Percentiles rank a stretch among this genome's conserved stretches.
These are phyloP conservation scores for Nitzschia sp. DNA, from an alignment of 108 stramenopile species.

Conservation along the genomic window DNA sequence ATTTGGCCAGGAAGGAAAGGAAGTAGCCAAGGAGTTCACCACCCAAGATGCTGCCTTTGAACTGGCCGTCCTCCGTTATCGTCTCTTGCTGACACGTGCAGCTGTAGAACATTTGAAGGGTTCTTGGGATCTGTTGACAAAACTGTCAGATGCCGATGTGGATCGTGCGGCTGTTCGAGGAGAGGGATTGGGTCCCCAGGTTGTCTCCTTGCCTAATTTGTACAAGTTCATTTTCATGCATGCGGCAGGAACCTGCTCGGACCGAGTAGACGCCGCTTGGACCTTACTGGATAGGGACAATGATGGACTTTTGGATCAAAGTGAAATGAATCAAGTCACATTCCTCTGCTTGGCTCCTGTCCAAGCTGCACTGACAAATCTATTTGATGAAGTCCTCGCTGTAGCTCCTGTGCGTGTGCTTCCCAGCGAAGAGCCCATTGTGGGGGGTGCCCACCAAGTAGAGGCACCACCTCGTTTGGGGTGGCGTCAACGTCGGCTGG, in stretches of 20 bases:
- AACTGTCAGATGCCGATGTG: constrained; percentile 69
- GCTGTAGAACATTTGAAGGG: constrained; percentile 34
- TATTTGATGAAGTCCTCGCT: constrained; percentile 38
- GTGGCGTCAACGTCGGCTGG: constrained; percentile 66
- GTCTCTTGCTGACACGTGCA: constrained; percentile 39
- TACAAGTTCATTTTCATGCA: constrained; percentile 48
- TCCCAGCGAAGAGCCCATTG: neutral
- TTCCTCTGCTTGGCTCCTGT: constrained; percentile 58
- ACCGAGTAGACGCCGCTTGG: constrained; percentile 75
- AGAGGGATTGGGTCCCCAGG: constrained; percentile 21
- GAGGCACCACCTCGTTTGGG: neutral
- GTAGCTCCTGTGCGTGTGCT: constrained; percentile 26
- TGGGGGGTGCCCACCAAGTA: neutral
- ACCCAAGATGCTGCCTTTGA: constrained; percentile 21
- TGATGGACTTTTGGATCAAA: constrained; percentile 82
- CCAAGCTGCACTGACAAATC: constrained; percentile 45
- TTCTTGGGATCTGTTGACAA: constrained; percentile 57
- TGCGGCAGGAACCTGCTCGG: constrained; percentile 37
- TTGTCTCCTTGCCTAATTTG: constrained; percentile 10
- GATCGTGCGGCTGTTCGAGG: constrained; percentile 73
- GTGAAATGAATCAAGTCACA: constrained; percentile 75
- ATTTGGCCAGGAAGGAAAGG: neutral
- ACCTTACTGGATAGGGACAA: constrained; percentile 66
- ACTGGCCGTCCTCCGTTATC: constrained; percentile 33
- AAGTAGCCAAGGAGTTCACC: neutral